Evolutionary conservation across 2,329 filamentous ascomycete genomes (phyloP).

Genomic region (Alternaria triticina): DNA sequence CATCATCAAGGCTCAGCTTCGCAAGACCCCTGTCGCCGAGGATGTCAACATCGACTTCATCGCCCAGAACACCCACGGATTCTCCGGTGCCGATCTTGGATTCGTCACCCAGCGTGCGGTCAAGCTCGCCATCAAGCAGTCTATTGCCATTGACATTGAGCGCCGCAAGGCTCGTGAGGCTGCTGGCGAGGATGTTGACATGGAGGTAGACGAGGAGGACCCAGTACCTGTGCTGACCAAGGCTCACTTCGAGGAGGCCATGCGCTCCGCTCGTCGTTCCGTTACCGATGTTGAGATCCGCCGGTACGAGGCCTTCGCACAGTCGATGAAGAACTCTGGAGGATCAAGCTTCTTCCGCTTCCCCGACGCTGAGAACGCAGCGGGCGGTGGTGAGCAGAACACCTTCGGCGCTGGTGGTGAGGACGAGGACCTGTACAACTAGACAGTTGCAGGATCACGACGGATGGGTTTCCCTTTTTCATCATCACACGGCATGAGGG

Average conservation of each 20-base stretch:
- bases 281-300: constrained; percentile 97
- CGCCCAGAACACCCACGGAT: constrained; percentile 95
- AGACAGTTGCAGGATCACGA: constrained; percentile 51
- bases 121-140: constrained; percentile 99
- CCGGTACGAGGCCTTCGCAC: constrained; percentile 96
- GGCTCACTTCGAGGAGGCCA: constrained; percentile 98
- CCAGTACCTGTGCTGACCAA: constrained; percentile 95
- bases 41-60: constrained; percentile 93
- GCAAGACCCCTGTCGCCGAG: constrained; percentile 90
- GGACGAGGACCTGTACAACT: constrained; percentile 97
- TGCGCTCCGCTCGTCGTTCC: constrained; percentile 91
- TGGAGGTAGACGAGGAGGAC: constrained; percentile 79
- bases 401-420: constrained; percentile 85
- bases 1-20: constrained; percentile 94
- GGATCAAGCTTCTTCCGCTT: constrained; percentile 99
- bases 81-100: constrained; percentile 98
- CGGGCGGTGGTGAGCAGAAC: constrained; percentile 54
- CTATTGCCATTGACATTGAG: constrained; percentile 87
- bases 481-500: constrained; percentile 17
- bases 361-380: constrained; percentile 63
- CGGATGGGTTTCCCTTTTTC: constrained; percentile 19
- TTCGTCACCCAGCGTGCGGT: constrained; percentile 99
- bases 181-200: constrained; percentile 71
- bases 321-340: constrained; percentile 98
- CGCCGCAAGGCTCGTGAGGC: constrained; percentile 88